Conservation (phyloP, 2,329 filamentous ascomycete species). For the Karstenula rhodostoma region DNA sequence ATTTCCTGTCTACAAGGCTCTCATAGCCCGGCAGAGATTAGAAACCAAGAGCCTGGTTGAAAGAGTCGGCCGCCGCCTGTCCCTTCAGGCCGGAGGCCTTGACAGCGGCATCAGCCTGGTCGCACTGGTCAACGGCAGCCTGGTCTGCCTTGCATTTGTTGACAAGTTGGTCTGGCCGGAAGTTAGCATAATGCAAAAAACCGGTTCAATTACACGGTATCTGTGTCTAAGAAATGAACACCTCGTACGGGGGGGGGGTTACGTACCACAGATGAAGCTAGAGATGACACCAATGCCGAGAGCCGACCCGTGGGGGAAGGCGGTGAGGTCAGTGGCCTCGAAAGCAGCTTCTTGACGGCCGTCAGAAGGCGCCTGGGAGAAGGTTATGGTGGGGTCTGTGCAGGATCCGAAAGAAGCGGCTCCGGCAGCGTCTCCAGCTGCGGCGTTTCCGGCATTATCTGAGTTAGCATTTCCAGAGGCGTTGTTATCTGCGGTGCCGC, state of each 20-base stretch:
- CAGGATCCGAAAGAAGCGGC: slow-evolving; percentile 57
- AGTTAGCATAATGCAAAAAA: no score
- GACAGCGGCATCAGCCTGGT: slow-evolving; percentile 32
- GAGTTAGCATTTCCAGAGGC: slow-evolving; percentile 11
- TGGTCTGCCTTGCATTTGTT: slow-evolving; percentile 35
- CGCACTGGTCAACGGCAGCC: slow-evolving; percentile 31
- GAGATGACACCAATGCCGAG: slow-evolving; percentile 58
- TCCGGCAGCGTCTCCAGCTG: slow-evolving; percentile 10
- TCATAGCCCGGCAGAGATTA: slow-evolving; percentile 14
- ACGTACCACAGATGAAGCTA: slow-evolving; percentile 60
- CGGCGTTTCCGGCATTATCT: slow-evolving; percentile 9
- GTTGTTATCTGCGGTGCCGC: slow-evolving; percentile 5
- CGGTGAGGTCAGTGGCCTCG: slow-evolving; percentile 51
- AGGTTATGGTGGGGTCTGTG: slow-evolving; percentile 59
- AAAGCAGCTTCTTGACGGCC: slow-evolving; percentile 57
- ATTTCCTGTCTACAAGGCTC: background rate
- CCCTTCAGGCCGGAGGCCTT: slow-evolving; percentile 24
- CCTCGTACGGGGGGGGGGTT: no score
- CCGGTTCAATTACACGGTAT: no score
- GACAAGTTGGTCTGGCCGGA: slow-evolving; percentile 51
- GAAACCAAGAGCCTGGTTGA: slow-evolving; percentile 38
- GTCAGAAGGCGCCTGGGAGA: slow-evolving; percentile 56
- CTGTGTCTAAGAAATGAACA: no score
- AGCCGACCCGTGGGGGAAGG: slow-evolving; percentile 64
- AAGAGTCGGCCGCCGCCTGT: slow-evolving; percentile 39